Percentiles rank a stretch among this genome's conserved stretches.
These are phyloP conservation scores for Microsporum ferrugineum DNA, from an alignment of 2,329 filamentous ascomycete species.

Conservation along the genomic window DNA sequence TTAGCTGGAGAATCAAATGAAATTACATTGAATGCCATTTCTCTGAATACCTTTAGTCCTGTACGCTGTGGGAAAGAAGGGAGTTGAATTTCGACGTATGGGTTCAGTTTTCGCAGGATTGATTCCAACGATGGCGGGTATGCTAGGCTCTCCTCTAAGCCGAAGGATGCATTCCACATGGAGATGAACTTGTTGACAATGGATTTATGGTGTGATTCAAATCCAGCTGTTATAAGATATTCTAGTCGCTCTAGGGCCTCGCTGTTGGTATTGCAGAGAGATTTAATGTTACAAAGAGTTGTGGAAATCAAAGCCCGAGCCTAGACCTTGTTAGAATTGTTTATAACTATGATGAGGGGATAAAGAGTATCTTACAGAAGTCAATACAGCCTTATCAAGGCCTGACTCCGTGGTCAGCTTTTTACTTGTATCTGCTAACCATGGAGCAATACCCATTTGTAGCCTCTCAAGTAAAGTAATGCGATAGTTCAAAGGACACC, in stretches of 20 bases:
- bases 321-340: conserved; percentile 20
- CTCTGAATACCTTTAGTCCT: conserved; percentile 22
- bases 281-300: conserved; percentile 24
- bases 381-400: conserved; percentile 24
- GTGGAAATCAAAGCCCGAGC: conserved; percentile 25
- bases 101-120: conserved; percentile 50
- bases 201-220: conserved; percentile 41
- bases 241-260: conserved; percentile 42
- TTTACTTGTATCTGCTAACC: conserved; percentile 25
- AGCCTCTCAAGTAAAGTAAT: conserved; percentile 47
- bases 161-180: conserved; percentile 63
- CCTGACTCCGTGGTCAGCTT: conserved; percentile 21
- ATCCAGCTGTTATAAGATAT: conserved; percentile 40
- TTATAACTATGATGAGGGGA: not conserved
- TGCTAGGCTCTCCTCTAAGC: conserved; percentile 45
- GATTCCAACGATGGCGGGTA: conserved; percentile 56
- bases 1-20: conserved; percentile 5
- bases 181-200: conserved; percentile 43
- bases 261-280: conserved; percentile 19
- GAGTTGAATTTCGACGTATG: conserved; percentile 42
- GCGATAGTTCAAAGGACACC: conserved; percentile 41
- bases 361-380: conserved; percentile 24
- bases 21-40: not conserved
- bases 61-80: conserved; percentile 36
- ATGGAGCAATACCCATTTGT: conserved; percentile 37